Base-by-base conservation (phyloP, 805 yeast genomes). In the Saccharomycopsis fodiens region DNA sequence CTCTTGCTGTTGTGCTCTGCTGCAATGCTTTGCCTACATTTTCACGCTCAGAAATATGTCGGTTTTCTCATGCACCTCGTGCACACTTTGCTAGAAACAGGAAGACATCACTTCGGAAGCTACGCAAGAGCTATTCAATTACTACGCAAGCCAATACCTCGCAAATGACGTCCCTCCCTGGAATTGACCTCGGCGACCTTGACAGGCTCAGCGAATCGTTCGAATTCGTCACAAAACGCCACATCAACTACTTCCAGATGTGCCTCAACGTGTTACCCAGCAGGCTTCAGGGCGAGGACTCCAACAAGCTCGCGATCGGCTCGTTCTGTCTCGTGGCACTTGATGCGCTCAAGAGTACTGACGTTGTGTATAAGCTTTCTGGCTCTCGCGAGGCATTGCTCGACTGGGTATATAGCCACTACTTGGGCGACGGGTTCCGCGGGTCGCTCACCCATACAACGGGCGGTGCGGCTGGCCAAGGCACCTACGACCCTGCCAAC, bases 311-410 rank as follows among this genome's bases (percentile, higher is more conserved):
- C 40, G 77, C 91, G 3, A 60, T 88, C n/a, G 66, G 80, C 2
- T 85, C 79, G 59, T 86, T 86, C 57, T 71, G 85, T 36, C 57
- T 87, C 1, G 69, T 74, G 27, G 89, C 88, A 0, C 65, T 82
- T 10, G 74, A 69, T 22, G 52, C 81, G 10, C 48, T 75, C n/a
- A 56, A 75, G 23, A 56, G 52, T 54, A 47, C 53, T 55, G 30
- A 61, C 52, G 41, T 59, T 30, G 40, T 56, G 31, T 48, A 64
- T 45, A 59, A 66, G 50, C 37, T 57, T 2, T 41, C 47, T 10
- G 46, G 55, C 16, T 63, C 70, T 51, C 53, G 56, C 12, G 32
- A 44, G n/a, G 50, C 57, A 17, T 65, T 66, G 55, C 56, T 66
- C 1, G 58, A 68, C 2, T 66, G 70, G 65, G 64, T 82, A 4